A percentile compares a stretch with the other conserved stretches of the same genome.
Conservation (phyloP, 1,284 basidiomycete species). For the Irpex sp. region DNA sequence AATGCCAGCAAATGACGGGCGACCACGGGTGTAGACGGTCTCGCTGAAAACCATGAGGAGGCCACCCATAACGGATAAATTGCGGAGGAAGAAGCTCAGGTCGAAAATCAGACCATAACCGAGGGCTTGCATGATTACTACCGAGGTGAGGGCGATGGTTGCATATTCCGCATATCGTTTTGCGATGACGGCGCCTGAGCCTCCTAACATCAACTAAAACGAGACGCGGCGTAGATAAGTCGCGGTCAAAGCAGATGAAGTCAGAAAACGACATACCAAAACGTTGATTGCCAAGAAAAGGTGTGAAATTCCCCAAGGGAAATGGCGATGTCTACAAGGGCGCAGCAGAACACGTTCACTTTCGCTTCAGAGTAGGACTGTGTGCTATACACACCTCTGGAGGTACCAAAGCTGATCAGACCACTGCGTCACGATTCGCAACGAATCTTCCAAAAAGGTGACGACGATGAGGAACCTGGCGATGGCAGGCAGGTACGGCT, state of each 20-base stretch:
- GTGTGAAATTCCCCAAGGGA: constrained; percentile 94
- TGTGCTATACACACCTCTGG: constrained; percentile 64
- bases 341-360: not conserved
- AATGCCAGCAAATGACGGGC: constrained; percentile 89
- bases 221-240: not conserved
- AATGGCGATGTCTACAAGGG: constrained; percentile 76
- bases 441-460: constrained; percentile 96
- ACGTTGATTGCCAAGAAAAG: constrained; percentile 92
- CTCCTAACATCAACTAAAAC: constrained; percentile 81
- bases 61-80: constrained; percentile 42
- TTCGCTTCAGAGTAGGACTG: constrained; percentile 2
- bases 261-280: constrained; percentile 53
- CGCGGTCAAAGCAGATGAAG: too few relatives aligned
- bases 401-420: constrained; percentile 96
- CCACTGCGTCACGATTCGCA: constrained; percentile 95
- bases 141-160: constrained; percentile 84
- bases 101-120: constrained; percentile 58
- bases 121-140: constrained; percentile 90
- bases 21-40: constrained; percentile 77
- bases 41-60: constrained; percentile 96
- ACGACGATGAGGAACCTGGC: constrained; percentile 98
- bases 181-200: constrained; percentile 85
- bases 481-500: constrained; percentile 92
- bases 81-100: constrained; percentile 95
- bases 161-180: constrained; percentile 86